A percentile compares a stretch with the other conserved stretches of the same genome.
Evolutionary conservation across 83 land plant genomes (phyloP).

Genomic region (Thuja plicata): DNA sequence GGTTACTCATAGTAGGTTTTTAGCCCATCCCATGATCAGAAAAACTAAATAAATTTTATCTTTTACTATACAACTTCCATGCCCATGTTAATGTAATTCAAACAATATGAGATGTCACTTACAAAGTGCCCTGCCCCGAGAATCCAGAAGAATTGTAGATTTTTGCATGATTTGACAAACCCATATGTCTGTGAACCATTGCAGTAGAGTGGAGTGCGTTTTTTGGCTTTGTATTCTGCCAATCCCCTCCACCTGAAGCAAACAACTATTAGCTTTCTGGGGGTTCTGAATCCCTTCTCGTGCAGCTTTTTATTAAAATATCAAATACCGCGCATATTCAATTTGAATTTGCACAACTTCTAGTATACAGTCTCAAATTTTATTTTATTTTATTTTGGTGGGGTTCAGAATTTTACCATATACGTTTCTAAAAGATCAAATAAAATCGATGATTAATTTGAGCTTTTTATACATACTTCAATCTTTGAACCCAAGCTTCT

Average conservation of each 20-base stretch:
- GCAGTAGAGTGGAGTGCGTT: constrained; percentile 55
- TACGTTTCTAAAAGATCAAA: neutral
- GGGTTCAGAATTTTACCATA: neutral
- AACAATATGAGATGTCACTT: constrained; percentile 17
- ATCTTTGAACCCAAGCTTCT: constrained; percentile 66
- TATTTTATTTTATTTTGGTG: neutral
- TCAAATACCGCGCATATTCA: neutral
- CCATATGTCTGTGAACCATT: constrained; percentile 34
- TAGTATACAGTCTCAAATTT: neutral
- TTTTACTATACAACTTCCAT: neutral
- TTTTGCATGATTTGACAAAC: constrained; percentile 52
- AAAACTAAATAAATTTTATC: neutral
- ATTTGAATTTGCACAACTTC: neutral
- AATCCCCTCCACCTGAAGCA: constrained; percentile 63
- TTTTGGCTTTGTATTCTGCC: constrained; percentile 21
- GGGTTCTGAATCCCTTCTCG: too few relatives aligned
- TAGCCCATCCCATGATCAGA: neutral
- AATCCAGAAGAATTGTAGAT: constrained; percentile 71
- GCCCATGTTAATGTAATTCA: neutral
- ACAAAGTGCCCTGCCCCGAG: constrained; percentile 79
- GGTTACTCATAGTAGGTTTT: neutral
- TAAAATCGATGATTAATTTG: neutral
- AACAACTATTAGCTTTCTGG: neutral
- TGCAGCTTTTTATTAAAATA: too few relatives aligned
- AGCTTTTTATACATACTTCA: constrained; percentile 39